Percentiles rank a stretch among this genome's conserved stretches.
Conservation (phyloP, 1,284 basidiomycete genomes). For the Rhizoctonia solani region DNA sequence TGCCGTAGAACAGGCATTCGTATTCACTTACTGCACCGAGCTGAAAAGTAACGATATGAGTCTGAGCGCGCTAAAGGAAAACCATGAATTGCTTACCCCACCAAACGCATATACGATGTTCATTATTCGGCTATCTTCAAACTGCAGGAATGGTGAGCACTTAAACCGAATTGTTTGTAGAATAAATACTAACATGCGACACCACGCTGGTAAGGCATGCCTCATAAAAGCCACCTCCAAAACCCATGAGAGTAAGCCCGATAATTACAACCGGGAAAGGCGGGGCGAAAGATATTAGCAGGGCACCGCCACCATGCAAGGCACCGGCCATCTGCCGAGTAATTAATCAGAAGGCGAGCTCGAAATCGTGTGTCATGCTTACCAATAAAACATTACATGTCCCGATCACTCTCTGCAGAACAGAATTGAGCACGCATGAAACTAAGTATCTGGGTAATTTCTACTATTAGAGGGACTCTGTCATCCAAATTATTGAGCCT, state of each 20-base stretch:
- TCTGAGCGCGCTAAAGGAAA: background rate
- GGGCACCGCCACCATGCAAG: background rate
- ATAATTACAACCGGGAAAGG: slow-evolving; percentile 9
- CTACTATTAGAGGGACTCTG: background rate
- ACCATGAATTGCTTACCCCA: slow-evolving; percentile 3
- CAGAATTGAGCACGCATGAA: slow-evolving; percentile 17
- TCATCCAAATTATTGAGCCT: background rate
- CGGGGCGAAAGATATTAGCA: slow-evolving; percentile 13
- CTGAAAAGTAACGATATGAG: background rate
- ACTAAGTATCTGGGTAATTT: slow-evolving; percentile 1
- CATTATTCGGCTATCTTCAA: slow-evolving; percentile 16
- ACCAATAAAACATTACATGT: slow-evolving; percentile 8
- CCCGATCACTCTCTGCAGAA: slow-evolving; percentile 15
- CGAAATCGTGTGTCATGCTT: background rate
- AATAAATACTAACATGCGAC: slow-evolving; percentile 4
- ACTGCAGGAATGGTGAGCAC: background rate
- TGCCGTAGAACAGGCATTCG: background rate
- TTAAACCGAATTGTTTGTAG: background rate
- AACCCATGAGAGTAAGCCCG: slow-evolving; percentile 11
- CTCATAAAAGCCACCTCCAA: slow-evolving; percentile 18
- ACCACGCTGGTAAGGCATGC: slow-evolving; percentile 24
- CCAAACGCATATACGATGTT: slow-evolving; percentile 19
- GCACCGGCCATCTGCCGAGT: background rate
- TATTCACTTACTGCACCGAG: slow-evolving; percentile 6
- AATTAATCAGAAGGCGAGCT: background rate